A percentile compares a stretch with the other conserved stretches of the same genome.
Conservation (phyloP, 768 basidiomycete genomes). For the Pulveroboletus sp. region DNA sequence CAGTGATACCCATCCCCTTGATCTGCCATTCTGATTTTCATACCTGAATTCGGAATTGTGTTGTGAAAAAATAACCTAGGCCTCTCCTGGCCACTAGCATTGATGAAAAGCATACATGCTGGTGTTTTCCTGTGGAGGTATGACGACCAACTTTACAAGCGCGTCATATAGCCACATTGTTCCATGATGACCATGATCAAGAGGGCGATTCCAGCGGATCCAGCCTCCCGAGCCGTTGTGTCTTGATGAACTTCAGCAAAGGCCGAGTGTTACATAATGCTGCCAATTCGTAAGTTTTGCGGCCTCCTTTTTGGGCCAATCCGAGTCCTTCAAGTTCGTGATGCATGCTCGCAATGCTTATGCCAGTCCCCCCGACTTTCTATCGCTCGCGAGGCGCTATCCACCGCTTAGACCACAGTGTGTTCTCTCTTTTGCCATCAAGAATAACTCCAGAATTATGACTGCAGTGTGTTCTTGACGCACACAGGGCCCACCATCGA, state of each 20-base stretch:
- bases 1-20: slow-evolving; percentile 31
- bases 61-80: neutral
- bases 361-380: slow-evolving; percentile 52
- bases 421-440: slow-evolving; percentile 14
- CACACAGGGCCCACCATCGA: slow-evolving; percentile 50
- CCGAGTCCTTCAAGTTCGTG: too few relatives aligned
- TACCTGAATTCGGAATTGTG: slow-evolving; percentile 12
- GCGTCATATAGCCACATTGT: slow-evolving; percentile 38
- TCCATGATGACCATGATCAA: slow-evolving; percentile 43
- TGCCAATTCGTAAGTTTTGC: too few relatives aligned
- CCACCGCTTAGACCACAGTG: slow-evolving; percentile 56
- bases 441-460: slow-evolving; percentile 2
- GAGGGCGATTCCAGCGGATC: slow-evolving; percentile 44
- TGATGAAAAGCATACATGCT: slow-evolving; percentile 5
- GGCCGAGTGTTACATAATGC: too few relatives aligned
- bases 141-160: slow-evolving; percentile 12
- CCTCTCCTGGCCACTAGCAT: too few relatives aligned
- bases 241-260: too few relatives aligned
- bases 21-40: slow-evolving; percentile 33
- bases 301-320: too few relatives aligned
- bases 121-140: slow-evolving; percentile 16
- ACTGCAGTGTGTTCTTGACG: slow-evolving; percentile 22
- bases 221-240: too few relatives aligned
- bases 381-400: slow-evolving; percentile 50
- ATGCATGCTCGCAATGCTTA: slow-evolving; percentile 55